These are phyloP conservation scores for Sarocladiaceae sp. DNA, from an alignment of 2,329 filamentous ascomycete genomes.

Conservation along the genomic window DNA sequence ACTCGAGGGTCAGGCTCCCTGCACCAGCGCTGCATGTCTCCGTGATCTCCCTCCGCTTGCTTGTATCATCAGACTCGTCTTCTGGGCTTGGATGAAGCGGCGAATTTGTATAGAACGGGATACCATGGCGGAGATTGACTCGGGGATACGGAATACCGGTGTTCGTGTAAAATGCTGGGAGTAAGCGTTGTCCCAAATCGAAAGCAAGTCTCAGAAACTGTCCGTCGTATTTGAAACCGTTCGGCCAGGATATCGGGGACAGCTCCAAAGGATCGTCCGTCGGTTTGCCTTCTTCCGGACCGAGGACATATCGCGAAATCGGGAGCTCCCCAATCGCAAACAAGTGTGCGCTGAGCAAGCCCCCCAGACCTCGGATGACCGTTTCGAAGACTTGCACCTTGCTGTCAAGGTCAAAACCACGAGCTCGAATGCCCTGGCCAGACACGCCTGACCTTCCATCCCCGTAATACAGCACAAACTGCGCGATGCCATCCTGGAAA, in stretches of 20 bases:
- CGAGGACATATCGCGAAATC: constrained; percentile 70
- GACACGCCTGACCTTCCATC: constrained; percentile 69
- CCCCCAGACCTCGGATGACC: constrained; percentile 88
- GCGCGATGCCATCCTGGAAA: constrained; percentile 76
- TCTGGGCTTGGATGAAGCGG: constrained; percentile 55
- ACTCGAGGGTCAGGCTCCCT: constrained; percentile 92
- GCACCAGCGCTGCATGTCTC: constrained; percentile 96
- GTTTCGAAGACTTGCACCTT: constrained; percentile 99
- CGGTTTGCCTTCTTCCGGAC: constrained; percentile 15
- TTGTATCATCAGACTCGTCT: constrained; percentile 30
- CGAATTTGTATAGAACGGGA: constrained; percentile 88
- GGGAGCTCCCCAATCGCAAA: constrained; percentile 90
- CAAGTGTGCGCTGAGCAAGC: constrained; percentile 85
- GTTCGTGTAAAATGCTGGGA: constrained; percentile 87
- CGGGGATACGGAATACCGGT: constrained; percentile 93
- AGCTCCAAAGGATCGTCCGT: constrained; percentile 41
- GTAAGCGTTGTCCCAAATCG: constrained; percentile 76
- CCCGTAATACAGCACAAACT: constrained; percentile 78
- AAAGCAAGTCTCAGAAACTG: constrained; percentile 86
- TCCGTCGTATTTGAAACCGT: constrained; percentile 79
- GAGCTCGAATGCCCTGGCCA: constrained; percentile 67
- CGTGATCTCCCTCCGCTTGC: constrained; percentile 65
- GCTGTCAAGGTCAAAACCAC: constrained; percentile 91
- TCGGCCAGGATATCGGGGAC: constrained; percentile 64
- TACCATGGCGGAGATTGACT: constrained; percentile 85